Evolutionary conservation across 192 early-diverging fungal genomes (phyloP).

Genomic region (Gryganskiella cystojenkinii): DNA sequence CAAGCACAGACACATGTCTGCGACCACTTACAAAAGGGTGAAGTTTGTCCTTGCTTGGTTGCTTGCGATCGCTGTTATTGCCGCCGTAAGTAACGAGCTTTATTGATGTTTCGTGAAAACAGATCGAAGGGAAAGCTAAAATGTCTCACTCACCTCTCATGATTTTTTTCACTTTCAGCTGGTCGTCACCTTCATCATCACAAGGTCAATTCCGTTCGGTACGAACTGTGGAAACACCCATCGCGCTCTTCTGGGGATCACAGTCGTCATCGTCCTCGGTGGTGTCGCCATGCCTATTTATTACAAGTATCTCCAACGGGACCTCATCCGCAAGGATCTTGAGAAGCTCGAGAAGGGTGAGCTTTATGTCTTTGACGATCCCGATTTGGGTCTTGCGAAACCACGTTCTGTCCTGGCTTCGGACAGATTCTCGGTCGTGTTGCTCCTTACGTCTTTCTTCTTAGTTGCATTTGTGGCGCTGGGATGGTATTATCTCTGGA

Average conservation of each 20-base stretch:
- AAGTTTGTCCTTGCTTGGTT: neutral
- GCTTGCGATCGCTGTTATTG: conserved; percentile 2
- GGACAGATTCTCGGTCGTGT: conserved; percentile 3
- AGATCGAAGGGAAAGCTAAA: no score
- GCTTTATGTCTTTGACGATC: conserved; percentile 1
- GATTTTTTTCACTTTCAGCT: neutral
- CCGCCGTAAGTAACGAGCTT: conserved; percentile 1
- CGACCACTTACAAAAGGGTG: neutral
- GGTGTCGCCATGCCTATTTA: conserved; percentile 17
- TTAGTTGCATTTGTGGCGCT: conserved; percentile 8
- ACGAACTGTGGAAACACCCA: conserved; percentile 30
- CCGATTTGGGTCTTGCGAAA: no score
- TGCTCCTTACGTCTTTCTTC: conserved; percentile 1
- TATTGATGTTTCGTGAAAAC: neutral
- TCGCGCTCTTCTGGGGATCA: conserved; percentile 12
- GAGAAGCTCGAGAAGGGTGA: neutral
- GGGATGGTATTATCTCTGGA: conserved; percentile 23
- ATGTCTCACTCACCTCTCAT: no score
- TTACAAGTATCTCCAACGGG: conserved; percentile 21
- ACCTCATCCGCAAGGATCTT: conserved; percentile 8
- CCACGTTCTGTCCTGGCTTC: conserved; percentile 15
- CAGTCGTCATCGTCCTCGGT: conserved; percentile 6
- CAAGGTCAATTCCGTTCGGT: conserved; percentile 16
- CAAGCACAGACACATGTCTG: neutral
- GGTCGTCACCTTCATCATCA: conserved; percentile 13